phyloP scores from a whole-genome alignment of 1,284 basidiomycete genomes.

The Heterobasidion annosum region DNA sequence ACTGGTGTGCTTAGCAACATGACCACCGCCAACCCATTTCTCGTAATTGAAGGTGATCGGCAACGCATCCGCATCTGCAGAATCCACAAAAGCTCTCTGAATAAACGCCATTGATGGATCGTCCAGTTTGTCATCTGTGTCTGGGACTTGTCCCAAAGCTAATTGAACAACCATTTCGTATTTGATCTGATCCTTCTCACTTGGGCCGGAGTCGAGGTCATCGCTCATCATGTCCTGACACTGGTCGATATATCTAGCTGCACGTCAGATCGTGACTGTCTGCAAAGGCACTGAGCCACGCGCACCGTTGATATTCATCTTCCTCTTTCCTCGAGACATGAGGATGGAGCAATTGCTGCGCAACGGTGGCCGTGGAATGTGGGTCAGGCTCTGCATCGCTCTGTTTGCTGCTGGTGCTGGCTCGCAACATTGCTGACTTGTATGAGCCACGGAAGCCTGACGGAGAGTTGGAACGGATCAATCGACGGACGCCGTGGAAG shows the following conservation, averaged over 20 bases:
- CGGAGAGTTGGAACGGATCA: constrained; percentile 50
- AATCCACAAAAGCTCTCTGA: background rate
- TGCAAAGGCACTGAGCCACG: constrained; percentile 7
- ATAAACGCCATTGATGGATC: background rate
- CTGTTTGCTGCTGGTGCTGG: constrained; percentile 15
- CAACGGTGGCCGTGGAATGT: constrained; percentile 59
- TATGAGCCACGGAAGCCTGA: constrained; percentile 31
- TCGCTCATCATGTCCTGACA: constrained; percentile 50
- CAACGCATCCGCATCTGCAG: background rate
- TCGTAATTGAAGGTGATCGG: background rate
- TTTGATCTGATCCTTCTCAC: constrained; percentile 4
- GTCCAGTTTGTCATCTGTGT: background rate
- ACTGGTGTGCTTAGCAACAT: background rate
- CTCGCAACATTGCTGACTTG: constrained; percentile 19
- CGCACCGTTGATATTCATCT: constrained; percentile 73
- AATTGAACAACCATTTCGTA: constrained; percentile 2
- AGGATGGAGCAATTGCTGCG: constrained; percentile 56
- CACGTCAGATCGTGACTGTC: background rate
- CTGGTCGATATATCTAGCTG: constrained; percentile 62
- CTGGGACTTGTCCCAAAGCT: background rate
- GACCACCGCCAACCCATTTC: background rate
- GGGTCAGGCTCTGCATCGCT: constrained; percentile 22
- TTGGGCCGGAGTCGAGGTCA: constrained; percentile 25
- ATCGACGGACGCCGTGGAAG: constrained; percentile 64
- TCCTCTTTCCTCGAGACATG: constrained; percentile 56